Evolutionary conservation across 345 rosid species (phyloP).

Genomic region (Brassica carinata): DNA sequence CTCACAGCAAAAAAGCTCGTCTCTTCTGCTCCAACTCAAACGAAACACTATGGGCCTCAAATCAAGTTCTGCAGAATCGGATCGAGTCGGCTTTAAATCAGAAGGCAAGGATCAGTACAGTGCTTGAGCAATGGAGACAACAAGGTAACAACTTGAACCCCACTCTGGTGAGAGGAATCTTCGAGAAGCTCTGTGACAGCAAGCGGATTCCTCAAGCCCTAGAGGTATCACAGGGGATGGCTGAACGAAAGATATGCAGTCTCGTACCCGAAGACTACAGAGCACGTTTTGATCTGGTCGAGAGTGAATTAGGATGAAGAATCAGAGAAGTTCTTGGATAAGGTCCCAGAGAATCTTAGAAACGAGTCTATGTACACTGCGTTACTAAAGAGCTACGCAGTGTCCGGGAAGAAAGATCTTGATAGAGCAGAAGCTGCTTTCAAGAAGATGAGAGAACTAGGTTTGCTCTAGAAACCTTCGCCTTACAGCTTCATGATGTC

Average conservation of each 20-base stretch:
- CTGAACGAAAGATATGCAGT: background rate
- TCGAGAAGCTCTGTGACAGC: background rate
- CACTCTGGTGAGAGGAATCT: background rate
- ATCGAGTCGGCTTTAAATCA: background rate
- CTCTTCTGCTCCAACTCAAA: background rate
- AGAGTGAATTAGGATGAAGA: background rate
- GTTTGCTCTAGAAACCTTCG: background rate
- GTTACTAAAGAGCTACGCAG: background rate
- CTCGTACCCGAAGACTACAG: background rate
- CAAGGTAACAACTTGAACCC: background rate
- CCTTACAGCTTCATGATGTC: background rate
- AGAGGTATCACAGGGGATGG: background rate
- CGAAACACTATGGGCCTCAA: no score
- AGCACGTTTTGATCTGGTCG: background rate
- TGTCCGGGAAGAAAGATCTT: background rate
- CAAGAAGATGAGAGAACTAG: constrained; percentile 5
- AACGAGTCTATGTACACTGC: background rate
- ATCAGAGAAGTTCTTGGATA: constrained; percentile 8
- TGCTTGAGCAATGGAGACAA: background rate
- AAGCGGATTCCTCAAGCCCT: background rate
- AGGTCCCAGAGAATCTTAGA: background rate
- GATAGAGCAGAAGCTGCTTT: background rate
- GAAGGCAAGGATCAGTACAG: background rate
- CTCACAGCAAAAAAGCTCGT: background rate
- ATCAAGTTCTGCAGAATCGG: no score